Evolutionary conservation across 306 rosid genomes (phyloP).

Genomic region (Amphicarpaea edgeworthii): DNA sequence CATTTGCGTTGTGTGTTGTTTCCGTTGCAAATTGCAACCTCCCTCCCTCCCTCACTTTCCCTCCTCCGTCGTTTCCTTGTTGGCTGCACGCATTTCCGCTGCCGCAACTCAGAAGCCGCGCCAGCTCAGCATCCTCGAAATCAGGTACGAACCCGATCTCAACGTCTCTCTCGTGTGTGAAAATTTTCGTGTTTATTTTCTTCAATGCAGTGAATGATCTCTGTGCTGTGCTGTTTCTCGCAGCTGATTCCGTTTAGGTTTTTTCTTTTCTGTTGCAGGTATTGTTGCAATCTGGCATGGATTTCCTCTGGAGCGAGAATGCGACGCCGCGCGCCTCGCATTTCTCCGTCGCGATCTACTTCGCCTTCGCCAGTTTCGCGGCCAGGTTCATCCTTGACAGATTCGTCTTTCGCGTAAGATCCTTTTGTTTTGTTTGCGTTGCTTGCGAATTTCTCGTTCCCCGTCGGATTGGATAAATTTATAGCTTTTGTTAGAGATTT

Average conservation of each 20-base stretch:
- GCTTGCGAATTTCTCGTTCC: neutral
- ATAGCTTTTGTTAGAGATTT: conserved; percentile 32
- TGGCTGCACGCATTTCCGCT: conserved; percentile 13
- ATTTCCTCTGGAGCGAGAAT: conserved; percentile 58
- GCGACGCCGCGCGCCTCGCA: conserved; percentile 58
- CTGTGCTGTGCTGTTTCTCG: neutral
- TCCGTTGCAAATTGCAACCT: conserved; percentile 29
- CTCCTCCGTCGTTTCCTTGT: conserved; percentile 23
- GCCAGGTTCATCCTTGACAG: conserved; percentile 75
- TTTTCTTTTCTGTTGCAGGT: conserved; percentile 43
- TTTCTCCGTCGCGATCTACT: conserved; percentile 69
- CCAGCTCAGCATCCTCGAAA: neutral
- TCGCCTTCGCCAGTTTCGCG: conserved; percentile 58
- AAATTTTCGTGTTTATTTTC: too few relatives aligned
- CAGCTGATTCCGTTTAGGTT: conserved; percentile 42
- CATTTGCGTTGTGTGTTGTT: conserved; percentile 10
- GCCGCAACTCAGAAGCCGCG: neutral
- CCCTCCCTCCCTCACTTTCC: conserved; percentile 36
- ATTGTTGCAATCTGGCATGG: conserved; percentile 50
- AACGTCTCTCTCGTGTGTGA: neutral
- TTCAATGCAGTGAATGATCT: conserved; percentile 40
- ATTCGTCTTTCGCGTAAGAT: conserved; percentile 81
- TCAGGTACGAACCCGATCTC: conserved; percentile 51
- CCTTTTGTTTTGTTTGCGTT: neutral
- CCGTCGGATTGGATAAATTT: neutral